Base-by-base conservation (phyloP, 371 early-diverging fungal genomes). In the Vairimorpha necatrix region DNA sequence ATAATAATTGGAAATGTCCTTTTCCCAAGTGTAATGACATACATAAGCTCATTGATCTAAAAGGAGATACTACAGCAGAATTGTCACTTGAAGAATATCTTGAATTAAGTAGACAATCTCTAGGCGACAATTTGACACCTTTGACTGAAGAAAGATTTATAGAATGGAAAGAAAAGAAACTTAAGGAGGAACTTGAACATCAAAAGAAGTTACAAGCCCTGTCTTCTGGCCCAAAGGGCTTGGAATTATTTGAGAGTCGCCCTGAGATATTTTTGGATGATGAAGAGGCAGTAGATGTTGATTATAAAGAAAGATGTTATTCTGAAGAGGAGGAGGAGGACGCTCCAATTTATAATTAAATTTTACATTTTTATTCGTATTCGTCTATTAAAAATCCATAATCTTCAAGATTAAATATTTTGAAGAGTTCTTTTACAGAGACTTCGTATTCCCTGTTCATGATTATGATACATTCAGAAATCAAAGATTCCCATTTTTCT, bases 1-100 rank as follows among this genome's bases (percentile, higher is more conserved):
- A 93, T 67, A 93, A 93, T 92, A 94, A 93, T 87, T 98, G 97
- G 97, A 91, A 91, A 73, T 96, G 98, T 85, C 95, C 94, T 4
- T 90, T 90, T 74, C 56, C 79, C 28, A 67, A 42, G 20, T 81
- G 81, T 50, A 54, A 11, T 16, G 81, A 81, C 69, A 60, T 81
- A 26, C 81, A 81, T 54, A 81, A 68, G 39, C 39, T 81, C 4
- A 71, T 69, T 24, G 81, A 81, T 14, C 30, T 81, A 34, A 47
- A 58, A 24, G 81, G 76, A 13, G 72, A 79, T 22, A 61, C 28
- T 7, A 60, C 69, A 14, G 72, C 69, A 26, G 81, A 79, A 71
- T 62, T 84, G 0, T 75, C 71, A 33, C 47, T 80, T 32, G 80
- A 78, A 65, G 83, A 84, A 63, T 76, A 71, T 65, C 66, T 80